phyloP scores from a whole-genome alignment of 768 basidiomycete species.

The Trametes elegans region DNA sequence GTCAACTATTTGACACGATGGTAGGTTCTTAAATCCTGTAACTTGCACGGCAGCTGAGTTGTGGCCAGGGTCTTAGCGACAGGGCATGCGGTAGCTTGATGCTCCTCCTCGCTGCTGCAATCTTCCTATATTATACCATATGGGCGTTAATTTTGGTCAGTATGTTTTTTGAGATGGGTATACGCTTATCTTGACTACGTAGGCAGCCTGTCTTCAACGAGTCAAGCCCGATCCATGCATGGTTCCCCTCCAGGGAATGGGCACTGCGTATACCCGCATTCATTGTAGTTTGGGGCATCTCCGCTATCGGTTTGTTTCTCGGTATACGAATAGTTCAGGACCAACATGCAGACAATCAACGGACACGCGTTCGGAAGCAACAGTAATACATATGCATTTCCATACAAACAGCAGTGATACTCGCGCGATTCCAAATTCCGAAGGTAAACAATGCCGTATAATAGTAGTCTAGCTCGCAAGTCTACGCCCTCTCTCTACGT shows the following conservation, averaged over 20 bases:
- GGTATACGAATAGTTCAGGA: conserved; percentile 9
- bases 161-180: neutral
- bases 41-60: too few relatives aligned
- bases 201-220: conserved; percentile 77
- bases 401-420: neutral
- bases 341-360: neutral
- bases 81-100: conserved; percentile 76
- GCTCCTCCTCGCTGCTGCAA: conserved; percentile 71
- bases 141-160: conserved; percentile 89
- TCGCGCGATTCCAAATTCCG: neutral
- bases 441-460: neutral
- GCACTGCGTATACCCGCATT: conserved; percentile 84
- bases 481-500: conserved; percentile 20
- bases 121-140: conserved; percentile 87
- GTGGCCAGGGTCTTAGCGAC: conserved; percentile 72
- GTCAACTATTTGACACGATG: neutral
- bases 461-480: conserved; percentile 19
- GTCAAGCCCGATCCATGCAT: conserved; percentile 67
- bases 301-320: conserved; percentile 80
- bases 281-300: conserved; percentile 75
- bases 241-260: conserved; percentile 92
- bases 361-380: neutral
- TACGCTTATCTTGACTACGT: neutral
- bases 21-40: neutral
- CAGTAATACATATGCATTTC: neutral